phyloP scores from a whole-genome alignment of 1,139 yeast species.

The Hemisphaericaspora lyxosophila region DNA sequence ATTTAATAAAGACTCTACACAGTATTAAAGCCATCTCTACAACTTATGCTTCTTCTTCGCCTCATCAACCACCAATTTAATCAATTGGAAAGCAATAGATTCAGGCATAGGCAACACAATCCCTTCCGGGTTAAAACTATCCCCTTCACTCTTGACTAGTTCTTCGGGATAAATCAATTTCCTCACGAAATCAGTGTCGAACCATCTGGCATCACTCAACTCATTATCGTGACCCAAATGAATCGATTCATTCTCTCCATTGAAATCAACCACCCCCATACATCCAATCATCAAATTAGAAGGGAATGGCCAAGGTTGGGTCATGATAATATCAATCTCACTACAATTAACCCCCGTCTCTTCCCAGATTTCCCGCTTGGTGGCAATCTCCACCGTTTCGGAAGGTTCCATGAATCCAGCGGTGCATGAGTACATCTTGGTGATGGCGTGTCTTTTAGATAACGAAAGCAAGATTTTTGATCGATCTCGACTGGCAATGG shows the following conservation, averaged over 20 bases:
- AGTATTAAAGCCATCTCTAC: no score
- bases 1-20: no score
- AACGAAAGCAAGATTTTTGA: conserved; percentile 71
- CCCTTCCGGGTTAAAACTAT: conserved; percentile 38
- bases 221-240: conserved; percentile 82
- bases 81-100: conserved; percentile 43
- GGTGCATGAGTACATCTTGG: conserved; percentile 73
- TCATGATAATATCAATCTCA: conserved; percentile 57
- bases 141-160: conserved; percentile 16
- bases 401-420: conserved; percentile 97
- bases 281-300: conserved; percentile 93
- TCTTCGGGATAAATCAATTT: conserved; percentile 42
- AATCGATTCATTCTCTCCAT: conserved; percentile 59
- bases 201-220: conserved; percentile 83
- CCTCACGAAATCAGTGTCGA: conserved; percentile 54
- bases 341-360: conserved; percentile 82
- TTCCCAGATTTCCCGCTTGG: conserved; percentile 89
- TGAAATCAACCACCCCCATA: conserved; percentile 67
- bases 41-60: conserved; percentile 16
- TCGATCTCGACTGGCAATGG: conserved; percentile 62
- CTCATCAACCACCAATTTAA: conserved; percentile 48
- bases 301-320: conserved; percentile 98
- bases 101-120: conserved; percentile 42
- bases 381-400: conserved; percentile 86
- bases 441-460: conserved; percentile 50